Conservation (phyloP, 192 early-diverging fungal genomes). For the Coemansia biformis region DNA sequence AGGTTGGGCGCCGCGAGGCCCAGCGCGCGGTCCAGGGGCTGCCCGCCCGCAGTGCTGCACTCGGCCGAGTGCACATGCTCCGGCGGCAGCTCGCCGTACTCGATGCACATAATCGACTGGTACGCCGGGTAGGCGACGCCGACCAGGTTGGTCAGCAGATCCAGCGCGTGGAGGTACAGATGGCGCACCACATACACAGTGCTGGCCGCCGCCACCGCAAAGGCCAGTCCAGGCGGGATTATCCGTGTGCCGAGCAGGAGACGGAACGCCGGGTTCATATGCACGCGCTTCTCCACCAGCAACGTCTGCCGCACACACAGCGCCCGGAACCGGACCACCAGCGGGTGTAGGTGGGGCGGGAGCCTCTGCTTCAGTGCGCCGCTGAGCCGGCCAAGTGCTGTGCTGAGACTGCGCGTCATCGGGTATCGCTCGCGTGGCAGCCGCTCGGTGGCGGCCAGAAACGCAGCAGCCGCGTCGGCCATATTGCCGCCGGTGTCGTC, state of each 20-base stretch:
- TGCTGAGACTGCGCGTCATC: constrained; percentile 20
- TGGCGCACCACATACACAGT: constrained; percentile 37
- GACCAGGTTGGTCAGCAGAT: constrained; percentile 42
- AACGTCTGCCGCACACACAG: constrained; percentile 28
- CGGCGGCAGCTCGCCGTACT: constrained; percentile 22
- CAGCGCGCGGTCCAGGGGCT: constrained; percentile 17
- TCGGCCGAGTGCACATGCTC: neutral
- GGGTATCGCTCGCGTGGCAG: constrained; percentile 34
- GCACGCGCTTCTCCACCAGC: constrained; percentile 34
- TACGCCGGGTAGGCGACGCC: constrained; percentile 47
- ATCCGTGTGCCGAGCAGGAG: constrained; percentile 29
- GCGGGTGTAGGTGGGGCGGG: constrained; percentile 38
- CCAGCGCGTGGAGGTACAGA: constrained; percentile 36
- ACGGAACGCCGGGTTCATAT: constrained; percentile 39
- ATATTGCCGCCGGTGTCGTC: neutral
- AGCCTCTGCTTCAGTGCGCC: constrained; percentile 9
- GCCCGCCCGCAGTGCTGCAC: neutral
- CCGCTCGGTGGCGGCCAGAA: constrained; percentile 28
- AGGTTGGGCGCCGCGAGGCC: constrained; percentile 27
- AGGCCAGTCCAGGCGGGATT: constrained; percentile 35
- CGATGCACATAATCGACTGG: constrained; percentile 48
- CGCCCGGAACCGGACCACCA: constrained; percentile 19
- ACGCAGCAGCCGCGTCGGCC: constrained; percentile 19
- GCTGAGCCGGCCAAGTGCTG: constrained; percentile 5
- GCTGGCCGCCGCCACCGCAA: constrained; percentile 33